phyloP scores from a whole-genome alignment of 306 rosid genomes.

The Cicer arietinum region DNA sequence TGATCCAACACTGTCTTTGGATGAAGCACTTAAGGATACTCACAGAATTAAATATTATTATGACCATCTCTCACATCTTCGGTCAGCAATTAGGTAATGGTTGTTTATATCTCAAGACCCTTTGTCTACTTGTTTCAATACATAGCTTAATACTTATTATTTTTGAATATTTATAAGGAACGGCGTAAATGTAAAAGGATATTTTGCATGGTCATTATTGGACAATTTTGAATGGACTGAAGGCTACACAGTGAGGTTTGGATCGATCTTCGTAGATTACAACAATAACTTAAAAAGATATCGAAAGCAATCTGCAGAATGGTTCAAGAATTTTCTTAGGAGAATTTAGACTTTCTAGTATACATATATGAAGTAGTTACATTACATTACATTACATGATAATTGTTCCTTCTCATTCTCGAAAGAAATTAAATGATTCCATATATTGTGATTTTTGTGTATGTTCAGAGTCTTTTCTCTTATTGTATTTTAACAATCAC shows the following conservation, averaged over 20 bases:
- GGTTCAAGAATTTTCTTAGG: conserved; percentile 62
- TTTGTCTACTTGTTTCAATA: not conserved
- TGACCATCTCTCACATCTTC: conserved; percentile 58
- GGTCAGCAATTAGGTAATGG: conserved; percentile 55
- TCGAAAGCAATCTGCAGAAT: conserved; percentile 57
- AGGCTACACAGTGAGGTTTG: conserved; percentile 58
- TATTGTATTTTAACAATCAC: not conserved
- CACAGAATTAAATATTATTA: conserved; percentile 53
- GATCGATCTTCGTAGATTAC: conserved; percentile 59
- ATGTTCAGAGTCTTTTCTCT: not conserved
- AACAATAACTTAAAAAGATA: conserved; percentile 48
- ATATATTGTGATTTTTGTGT: not conserved
- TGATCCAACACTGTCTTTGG: conserved; percentile 50
- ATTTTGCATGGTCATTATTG: conserved; percentile 68
- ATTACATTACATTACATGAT: not conserved
- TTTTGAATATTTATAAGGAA: conserved; percentile 24
- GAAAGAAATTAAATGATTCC: not conserved
- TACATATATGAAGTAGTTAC: not conserved
- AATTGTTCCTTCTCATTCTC: not conserved
- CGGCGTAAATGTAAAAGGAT: conserved; percentile 64
- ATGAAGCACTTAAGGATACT: conserved; percentile 55
- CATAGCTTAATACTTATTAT: not conserved
- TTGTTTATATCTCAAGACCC: not conserved
- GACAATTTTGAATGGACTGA: conserved; percentile 67
- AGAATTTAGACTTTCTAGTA: conserved; percentile 27